Percentiles rank a stretch among this genome's conserved stretches.
Evolutionary conservation across 2,329 filamentous ascomycete genomes (phyloP).

Genomic region (Pyrenophora graminea): DNA sequence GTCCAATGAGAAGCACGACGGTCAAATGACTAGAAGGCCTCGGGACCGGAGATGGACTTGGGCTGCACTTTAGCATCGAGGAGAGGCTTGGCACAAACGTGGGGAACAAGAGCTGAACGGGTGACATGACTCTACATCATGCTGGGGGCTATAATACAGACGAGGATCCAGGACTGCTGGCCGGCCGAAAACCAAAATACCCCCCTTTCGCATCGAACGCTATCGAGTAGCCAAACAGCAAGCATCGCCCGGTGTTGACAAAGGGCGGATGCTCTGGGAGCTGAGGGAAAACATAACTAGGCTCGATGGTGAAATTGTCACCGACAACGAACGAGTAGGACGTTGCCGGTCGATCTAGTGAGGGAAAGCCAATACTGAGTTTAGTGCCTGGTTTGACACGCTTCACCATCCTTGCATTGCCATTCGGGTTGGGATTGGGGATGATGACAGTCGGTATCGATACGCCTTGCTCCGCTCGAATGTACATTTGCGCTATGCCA

Average conservation of each 20-base stretch:
- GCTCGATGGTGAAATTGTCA: slow-evolving; percentile 28
- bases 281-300: slow-evolving; percentile 35
- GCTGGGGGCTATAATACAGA: slow-evolving; percentile 21
- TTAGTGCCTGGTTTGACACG: slow-evolving; percentile 38
- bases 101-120: not conserved
- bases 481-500: slow-evolving; percentile 44
- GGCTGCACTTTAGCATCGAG: slow-evolving; percentile 7
- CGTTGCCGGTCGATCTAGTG: slow-evolving; percentile 16
- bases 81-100: not conserved
- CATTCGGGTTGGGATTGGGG: slow-evolving; percentile 37
- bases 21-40: slow-evolving; percentile 38
- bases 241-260: slow-evolving; percentile 43
- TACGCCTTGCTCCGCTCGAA: slow-evolving; percentile 33
- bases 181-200: slow-evolving; percentile 38
- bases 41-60: slow-evolving; percentile 19
- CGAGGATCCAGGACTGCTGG: slow-evolving; percentile 15
- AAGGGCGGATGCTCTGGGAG: slow-evolving; percentile 29
- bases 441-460: slow-evolving; percentile 36
- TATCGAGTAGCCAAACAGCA: slow-evolving; percentile 39
- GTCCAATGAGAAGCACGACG: slow-evolving; percentile 40
- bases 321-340: slow-evolving; percentile 38
- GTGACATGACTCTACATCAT: not conserved
- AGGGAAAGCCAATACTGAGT: slow-evolving; percentile 33
- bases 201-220: slow-evolving; percentile 42
- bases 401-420: slow-evolving; percentile 31